Base-by-base conservation (phyloP, 2,329 filamentous ascomycete genomes). In the Aspergillus aculeatinus region DNA sequence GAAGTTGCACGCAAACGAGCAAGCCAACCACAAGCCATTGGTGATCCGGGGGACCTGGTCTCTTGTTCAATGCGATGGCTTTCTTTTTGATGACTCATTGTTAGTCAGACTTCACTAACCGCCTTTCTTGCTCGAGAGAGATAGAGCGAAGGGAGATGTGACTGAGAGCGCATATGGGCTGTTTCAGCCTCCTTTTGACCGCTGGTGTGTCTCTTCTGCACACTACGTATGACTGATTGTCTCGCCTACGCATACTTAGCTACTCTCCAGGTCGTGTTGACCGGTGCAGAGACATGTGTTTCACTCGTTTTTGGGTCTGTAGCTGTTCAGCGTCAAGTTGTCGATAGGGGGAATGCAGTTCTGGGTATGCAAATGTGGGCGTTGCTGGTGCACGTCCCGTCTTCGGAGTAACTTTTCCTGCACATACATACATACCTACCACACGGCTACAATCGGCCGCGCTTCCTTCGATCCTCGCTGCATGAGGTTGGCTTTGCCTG, bases 141-240 rank as follows among this genome's bases (percentile, higher is more conserved):
- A 27, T 7, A 27, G 27, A 27, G 7, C 9, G 27, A 27, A 9
- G 27, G 27, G 27, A 29, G 52, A 54, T 63, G 62, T 64, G 62
- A 64, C 42, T 48, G 55, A 47, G 52, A 31, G 51, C 53, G 63
- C 63, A 63, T 57, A 49, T 58, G 23, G 51, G 51, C 48, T 51
- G 61, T 65, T 65, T 65, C 60, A 61, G 61, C 44, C 54, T 42
- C 19, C 44, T 52, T 42, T 48, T 48, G 48, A 51, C 50, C 33
- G 51, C 52, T n/a, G 35, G 10, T 31, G 19, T 44, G 14, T 25
- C 16, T 27, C 35, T 55, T 55, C 57, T 29, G 25, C 25, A 50
- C 21, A 19, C 25, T 25, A 12, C 21, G 21, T 11, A 23, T 27
- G 10, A 10, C 12, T 14, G 12, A 10, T 9, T 11, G 10, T 27